Evolutionary conservation across 1,139 yeast genomes (phyloP).

Genomic region (Hansenula anomala): DNA sequence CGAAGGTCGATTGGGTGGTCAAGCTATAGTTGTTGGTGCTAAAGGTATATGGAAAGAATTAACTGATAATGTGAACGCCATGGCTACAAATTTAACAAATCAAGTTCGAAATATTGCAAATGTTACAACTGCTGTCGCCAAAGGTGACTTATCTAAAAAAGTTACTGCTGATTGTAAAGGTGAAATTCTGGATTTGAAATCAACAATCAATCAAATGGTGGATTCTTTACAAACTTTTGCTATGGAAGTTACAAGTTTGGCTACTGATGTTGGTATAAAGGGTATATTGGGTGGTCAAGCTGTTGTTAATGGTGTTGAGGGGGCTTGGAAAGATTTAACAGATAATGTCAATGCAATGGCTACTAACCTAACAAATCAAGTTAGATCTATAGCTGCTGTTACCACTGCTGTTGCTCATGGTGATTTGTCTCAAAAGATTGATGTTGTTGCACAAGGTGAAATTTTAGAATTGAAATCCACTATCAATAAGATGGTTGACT

Average conservation of each 20-base stretch:
- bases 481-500: constrained; percentile 85
- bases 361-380: constrained; percentile 81
- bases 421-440: constrained; percentile 81
- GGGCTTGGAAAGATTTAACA: constrained; percentile 90
- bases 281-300: constrained; percentile 92
- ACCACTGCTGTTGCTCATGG: constrained; percentile 94
- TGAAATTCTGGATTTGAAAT: constrained; percentile 87
- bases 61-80: constrained; percentile 84
- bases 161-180: constrained; percentile 90
- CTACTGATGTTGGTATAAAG: constrained; percentile 85
- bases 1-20: constrained; percentile 87
- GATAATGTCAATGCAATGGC: constrained; percentile 91
- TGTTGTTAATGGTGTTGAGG: constrained; percentile 87
- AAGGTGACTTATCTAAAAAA: constrained; percentile 84
- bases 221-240: constrained; percentile 86
- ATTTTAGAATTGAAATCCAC: constrained; percentile 76
- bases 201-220: constrained; percentile 91
- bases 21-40: constrained; percentile 85
- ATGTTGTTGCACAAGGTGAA: constrained; percentile 88
- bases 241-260: constrained; percentile 81
- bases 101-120: constrained; percentile 93
- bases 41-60: constrained; percentile 91
- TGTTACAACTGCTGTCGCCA: constrained; percentile 90
- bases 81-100: constrained; percentile 87
- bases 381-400: constrained; percentile 84